A percentile compares a stretch with the other conserved stretches of the same genome.
Evolutionary conservation across 306 rosid genomes (phyloP).

Genomic region (Potentilla sterilis): DNA sequence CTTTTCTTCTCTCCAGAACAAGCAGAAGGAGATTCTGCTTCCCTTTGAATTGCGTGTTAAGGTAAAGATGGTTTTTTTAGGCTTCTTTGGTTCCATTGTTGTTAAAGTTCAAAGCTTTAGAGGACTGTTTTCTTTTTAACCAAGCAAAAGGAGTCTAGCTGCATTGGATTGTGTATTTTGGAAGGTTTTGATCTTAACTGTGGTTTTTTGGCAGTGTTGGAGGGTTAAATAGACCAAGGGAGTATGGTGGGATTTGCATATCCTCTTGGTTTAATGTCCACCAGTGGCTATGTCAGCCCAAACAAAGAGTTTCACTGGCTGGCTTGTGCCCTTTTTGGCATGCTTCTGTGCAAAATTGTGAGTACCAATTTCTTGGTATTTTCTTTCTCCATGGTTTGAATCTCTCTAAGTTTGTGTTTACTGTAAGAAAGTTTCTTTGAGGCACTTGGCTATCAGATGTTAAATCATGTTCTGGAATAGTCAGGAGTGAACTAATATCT

Average conservation of each 20-base stretch:
- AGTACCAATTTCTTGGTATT: slow-evolving; percentile 34
- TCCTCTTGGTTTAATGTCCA: slow-evolving; percentile 32
- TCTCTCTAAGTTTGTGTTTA: neutral
- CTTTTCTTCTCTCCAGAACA: neutral
- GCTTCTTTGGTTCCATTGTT: neutral
- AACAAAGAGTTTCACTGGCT: slow-evolving; percentile 60
- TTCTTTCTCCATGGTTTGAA: neutral
- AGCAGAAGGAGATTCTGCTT: slow-evolving; percentile 2
- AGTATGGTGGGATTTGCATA: slow-evolving; percentile 42
- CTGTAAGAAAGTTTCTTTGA: neutral
- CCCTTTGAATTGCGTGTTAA: neutral
- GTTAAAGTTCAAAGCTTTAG: neutral
- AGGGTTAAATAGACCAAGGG: slow-evolving; percentile 1
- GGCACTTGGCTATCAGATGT: neutral
- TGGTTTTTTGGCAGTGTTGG: slow-evolving; percentile 13
- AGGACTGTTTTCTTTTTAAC: neutral
- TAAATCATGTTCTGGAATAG: neutral
- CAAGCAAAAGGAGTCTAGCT: neutral
- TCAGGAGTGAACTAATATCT: neutral
- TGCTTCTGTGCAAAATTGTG: slow-evolving; percentile 63
- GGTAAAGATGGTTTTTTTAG: slow-evolving; percentile 3
- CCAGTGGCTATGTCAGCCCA: slow-evolving; percentile 34
- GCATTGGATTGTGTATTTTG: slow-evolving; percentile 10
- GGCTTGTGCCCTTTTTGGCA: slow-evolving; percentile 54
- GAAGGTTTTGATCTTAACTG: neutral